Conservation (phyloP, 306 rosid genomes). For the Cucumis hystrix region DNA sequence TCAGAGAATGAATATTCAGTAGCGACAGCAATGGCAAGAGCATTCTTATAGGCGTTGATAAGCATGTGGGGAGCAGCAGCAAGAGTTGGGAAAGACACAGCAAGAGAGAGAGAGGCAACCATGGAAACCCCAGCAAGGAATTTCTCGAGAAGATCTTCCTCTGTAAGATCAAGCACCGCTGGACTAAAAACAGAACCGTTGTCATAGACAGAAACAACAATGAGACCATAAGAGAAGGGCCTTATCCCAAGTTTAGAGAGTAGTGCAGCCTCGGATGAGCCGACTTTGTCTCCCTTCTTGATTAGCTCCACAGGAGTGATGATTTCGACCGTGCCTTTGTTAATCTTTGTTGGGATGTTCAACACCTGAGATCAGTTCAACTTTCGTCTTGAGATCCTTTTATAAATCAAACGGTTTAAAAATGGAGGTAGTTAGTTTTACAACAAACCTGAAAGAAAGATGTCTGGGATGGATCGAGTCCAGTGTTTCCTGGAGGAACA, state of each 20-base stretch:
- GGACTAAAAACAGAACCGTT: slow-evolving; percentile 74
- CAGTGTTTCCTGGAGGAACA: slow-evolving; percentile 93
- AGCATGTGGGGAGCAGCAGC: slow-evolving; percentile 89
- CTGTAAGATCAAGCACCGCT: slow-evolving; percentile 73
- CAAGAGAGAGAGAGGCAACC: slow-evolving; percentile 61
- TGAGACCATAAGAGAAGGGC: slow-evolving; percentile 93
- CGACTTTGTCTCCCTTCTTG: slow-evolving; percentile 88
- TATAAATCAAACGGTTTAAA: background rate
- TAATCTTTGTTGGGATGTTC: slow-evolving; percentile 82
- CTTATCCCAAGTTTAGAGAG: slow-evolving; percentile 86
- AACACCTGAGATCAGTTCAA: slow-evolving; percentile 35
- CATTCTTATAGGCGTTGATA: slow-evolving; percentile 61
- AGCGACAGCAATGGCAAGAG: slow-evolving; percentile 46
- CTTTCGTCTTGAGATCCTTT: background rate
- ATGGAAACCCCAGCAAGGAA: slow-evolving; percentile 58
- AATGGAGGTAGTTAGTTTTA: background rate
- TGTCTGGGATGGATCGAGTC: slow-evolving; percentile 85
- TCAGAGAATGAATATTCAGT: slow-evolving; percentile 51
- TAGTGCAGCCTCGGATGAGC: slow-evolving; percentile 87
- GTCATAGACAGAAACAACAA: slow-evolving; percentile 56
- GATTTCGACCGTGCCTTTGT: slow-evolving; percentile 89
- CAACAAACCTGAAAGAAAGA: slow-evolving; percentile 80
- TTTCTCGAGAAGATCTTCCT: slow-evolving; percentile 58
- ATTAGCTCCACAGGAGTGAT: slow-evolving; percentile 90
- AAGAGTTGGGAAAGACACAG: slow-evolving; percentile 62